These are phyloP conservation scores for Wickerhamomyces strasburgensis DNA, from an alignment of 805 yeast species.

Conservation along the genomic window DNA sequence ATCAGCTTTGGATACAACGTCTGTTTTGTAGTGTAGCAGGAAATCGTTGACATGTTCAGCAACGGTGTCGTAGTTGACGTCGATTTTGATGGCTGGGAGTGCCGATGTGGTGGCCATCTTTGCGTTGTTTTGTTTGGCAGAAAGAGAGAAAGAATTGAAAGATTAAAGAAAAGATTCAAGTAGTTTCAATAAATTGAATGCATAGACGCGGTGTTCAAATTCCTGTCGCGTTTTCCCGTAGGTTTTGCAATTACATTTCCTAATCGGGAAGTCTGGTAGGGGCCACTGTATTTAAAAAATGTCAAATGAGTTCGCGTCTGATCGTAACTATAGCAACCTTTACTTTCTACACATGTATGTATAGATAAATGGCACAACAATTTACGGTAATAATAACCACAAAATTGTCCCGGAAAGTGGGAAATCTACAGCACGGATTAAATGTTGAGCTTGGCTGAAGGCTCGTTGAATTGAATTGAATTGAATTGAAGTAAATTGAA, in stretches of 20 bases:
- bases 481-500: too few species aligned
- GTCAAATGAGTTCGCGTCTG: too few species aligned
- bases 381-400: too few species aligned
- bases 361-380: too few species aligned
- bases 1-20: constrained; percentile 27
- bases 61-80: constrained; percentile 69
- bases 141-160: not conserved
- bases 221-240: not conserved
- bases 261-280: constrained; percentile 1
- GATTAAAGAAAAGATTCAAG: not conserved
- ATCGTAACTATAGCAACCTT: too few species aligned
- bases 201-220: not conserved
- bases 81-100: constrained; percentile 62
- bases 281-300: not conserved
- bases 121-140: not conserved
- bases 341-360: too few species aligned
- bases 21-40: constrained; percentile 57
- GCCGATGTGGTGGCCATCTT: constrained; percentile 24
- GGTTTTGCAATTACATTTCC: constrained; percentile 1
- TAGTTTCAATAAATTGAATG: not conserved
- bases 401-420: too few species aligned
- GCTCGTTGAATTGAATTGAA: too few species aligned
- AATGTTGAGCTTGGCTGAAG: too few species aligned
- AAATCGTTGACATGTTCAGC: constrained; percentile 57
- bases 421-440: too few species aligned